A percentile compares a stretch with the other conserved stretches of the same genome.
phyloP scores from a whole-genome alignment of 257 asterid species.

The Fraxinus cuspidata region DNA sequence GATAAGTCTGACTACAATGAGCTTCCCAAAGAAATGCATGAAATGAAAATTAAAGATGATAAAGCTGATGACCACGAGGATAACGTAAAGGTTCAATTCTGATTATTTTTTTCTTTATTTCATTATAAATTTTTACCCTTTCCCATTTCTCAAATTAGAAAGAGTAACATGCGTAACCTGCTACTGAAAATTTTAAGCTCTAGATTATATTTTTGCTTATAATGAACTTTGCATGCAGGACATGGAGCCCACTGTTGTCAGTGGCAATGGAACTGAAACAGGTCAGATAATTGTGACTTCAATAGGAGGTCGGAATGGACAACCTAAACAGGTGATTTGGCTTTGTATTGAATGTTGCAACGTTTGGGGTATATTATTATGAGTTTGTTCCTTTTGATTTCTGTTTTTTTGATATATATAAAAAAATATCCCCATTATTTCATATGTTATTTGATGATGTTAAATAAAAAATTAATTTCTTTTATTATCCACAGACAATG shows the following conservation, averaged over 20 bases:
- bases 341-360: not conserved
- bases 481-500: constrained; percentile 55
- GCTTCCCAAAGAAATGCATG: constrained; percentile 54
- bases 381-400: not conserved
- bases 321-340: constrained; percentile 68
- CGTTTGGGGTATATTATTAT: not conserved
- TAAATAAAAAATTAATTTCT: not conserved
- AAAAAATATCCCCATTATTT: not conserved
- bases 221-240: constrained; percentile 28
- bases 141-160: not conserved
- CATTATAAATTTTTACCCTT: not conserved
- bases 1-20: constrained; percentile 44
- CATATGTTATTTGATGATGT: constrained; percentile 10
- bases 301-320: constrained; percentile 68
- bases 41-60: constrained; percentile 48
- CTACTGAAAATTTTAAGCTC: not conserved
- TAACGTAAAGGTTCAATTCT: constrained; percentile 44
- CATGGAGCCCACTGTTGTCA: constrained; percentile 68
- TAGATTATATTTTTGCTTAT: not conserved
- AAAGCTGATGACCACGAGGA: constrained; percentile 32
- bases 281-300: constrained; percentile 90
- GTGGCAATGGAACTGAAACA: constrained; percentile 81
- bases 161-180: not conserved
- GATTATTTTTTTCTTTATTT: constrained; percentile 5
- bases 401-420: not conserved